These are phyloP conservation scores for Eremomyces bilateralis DNA, from an alignment of 495 filamentous ascomycete species.

Conservation along the genomic window DNA sequence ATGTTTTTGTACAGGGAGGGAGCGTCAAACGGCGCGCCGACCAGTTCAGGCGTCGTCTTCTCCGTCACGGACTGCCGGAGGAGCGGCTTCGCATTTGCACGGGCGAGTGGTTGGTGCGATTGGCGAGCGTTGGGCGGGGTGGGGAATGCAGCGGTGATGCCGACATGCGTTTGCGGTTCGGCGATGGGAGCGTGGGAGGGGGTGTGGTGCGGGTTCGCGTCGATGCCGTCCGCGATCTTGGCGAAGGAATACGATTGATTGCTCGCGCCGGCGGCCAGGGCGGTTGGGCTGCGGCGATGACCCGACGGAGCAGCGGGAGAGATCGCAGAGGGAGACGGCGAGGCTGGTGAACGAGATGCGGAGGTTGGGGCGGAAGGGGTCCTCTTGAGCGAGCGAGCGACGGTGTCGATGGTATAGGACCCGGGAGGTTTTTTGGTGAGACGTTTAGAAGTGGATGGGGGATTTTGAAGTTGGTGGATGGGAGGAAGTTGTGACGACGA, in stretches of 20 bases:
- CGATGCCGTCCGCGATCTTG: too few species aligned
- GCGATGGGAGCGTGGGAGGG: neutral
- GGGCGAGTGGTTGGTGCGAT: too few species aligned
- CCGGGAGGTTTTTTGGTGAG: neutral
- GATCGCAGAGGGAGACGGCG: neutral
- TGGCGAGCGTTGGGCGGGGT: neutral
- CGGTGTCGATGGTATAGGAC: neutral
- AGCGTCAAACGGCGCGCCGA: conserved; percentile 8
- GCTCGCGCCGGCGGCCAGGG: neutral
- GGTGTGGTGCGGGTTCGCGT: too few species aligned
- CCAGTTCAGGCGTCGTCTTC: conserved; percentile 7
- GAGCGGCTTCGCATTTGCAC: too few species aligned
- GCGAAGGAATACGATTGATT: too few species aligned
- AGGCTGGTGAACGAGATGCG: neutral
- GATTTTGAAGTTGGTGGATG: too few species aligned
- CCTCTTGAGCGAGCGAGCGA: neutral
- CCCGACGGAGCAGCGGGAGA: too few species aligned
- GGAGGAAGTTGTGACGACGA: too few species aligned
- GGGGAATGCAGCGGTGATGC: neutral
- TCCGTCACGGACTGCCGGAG: neutral
- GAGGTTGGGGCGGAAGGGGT: neutral
- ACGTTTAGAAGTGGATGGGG: too few species aligned
- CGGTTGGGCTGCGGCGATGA: too few species aligned
- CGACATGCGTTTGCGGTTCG: neutral
- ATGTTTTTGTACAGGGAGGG: conserved; percentile 5